Evolutionary conservation across 352 stramenopile genomes (phyloP).

Genomic region (Elongisporangium prolatum): DNA sequence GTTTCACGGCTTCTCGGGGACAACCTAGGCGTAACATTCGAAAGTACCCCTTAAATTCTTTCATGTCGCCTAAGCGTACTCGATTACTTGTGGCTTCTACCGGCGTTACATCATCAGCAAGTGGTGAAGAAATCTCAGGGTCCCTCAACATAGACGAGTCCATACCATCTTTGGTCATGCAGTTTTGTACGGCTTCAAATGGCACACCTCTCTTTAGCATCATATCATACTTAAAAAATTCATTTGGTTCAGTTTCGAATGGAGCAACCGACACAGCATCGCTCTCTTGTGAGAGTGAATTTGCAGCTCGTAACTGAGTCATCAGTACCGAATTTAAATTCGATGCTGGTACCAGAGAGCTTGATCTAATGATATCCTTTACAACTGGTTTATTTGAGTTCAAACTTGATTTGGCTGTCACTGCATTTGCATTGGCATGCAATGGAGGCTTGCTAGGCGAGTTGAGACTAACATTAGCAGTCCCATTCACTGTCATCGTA

Average conservation of each 20-base stretch:
- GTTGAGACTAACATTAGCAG: not conserved
- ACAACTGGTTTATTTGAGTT: not conserved
- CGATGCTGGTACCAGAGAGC: not conserved
- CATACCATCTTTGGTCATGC: conserved; percentile 58
- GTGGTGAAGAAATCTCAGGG: not conserved
- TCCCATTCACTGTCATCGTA: not conserved
- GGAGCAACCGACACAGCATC: not conserved
- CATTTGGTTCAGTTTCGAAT: not conserved
- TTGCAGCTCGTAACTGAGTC: not conserved
- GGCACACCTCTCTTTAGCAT: conserved; percentile 71
- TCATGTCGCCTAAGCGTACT: conserved; percentile 45
- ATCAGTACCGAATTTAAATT: not conserved
- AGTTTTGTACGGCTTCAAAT: conserved; percentile 69
- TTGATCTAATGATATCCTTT: not conserved
- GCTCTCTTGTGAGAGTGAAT: not conserved
- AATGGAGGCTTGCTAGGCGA: not conserved
- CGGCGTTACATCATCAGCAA: not conserved
- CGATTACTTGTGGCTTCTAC: not conserved
- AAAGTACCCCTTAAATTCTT: conserved; percentile 88
- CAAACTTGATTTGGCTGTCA: not conserved
- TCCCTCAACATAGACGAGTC: conserved; percentile 34
- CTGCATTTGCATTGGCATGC: not conserved
- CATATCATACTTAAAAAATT: conserved; percentile 37
- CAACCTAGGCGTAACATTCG: conserved; percentile 93
- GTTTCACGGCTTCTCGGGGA: conserved; percentile 83